Evolutionary conservation across 176 grass and related monocot genomes (phyloP).

Genomic region (Avena insularis): DNA sequence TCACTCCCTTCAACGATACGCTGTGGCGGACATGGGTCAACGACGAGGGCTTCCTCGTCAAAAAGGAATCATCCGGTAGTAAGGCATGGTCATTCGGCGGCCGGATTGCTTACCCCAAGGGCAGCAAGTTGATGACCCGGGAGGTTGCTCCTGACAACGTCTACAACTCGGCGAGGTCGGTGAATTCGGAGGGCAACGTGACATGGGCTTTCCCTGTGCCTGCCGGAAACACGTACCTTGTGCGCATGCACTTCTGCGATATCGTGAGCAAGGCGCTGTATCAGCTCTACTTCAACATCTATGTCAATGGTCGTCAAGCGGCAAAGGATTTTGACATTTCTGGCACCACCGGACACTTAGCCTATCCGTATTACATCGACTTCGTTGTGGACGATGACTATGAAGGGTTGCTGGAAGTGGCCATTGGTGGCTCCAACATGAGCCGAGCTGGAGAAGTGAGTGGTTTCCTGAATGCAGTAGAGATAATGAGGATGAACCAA

Average conservation of each 20-base stretch:
- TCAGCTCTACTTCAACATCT: constrained; percentile 78
- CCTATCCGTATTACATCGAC: constrained; percentile 88
- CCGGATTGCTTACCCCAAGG: constrained; percentile 76
- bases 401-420: constrained; percentile 57
- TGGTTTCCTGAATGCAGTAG: constrained; percentile 90
- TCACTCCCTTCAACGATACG: constrained; percentile 92
- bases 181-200: constrained; percentile 60
- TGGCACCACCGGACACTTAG: constrained; percentile 54
- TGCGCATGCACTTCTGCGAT: constrained; percentile 96
- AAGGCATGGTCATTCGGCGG: constrained; percentile 57
- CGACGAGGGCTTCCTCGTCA: constrained; percentile 52
- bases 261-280: constrained; percentile 73
- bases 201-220: constrained; percentile 76
- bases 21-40: constrained; percentile 95
- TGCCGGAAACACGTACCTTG: constrained; percentile 63
- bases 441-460: constrained; percentile 52
- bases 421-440: constrained; percentile 60
- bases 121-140: constrained; percentile 59
- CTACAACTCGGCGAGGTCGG: constrained; percentile 73
- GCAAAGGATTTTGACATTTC: constrained; percentile 84
- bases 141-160: constrained; percentile 86
- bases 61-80: constrained; percentile 43
- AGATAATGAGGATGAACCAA: constrained; percentile 96
- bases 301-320: constrained; percentile 73
- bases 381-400: constrained; percentile 66